phyloP scores from a whole-genome alignment of 306 rosid genomes.

The Prunus salicina region DNA sequence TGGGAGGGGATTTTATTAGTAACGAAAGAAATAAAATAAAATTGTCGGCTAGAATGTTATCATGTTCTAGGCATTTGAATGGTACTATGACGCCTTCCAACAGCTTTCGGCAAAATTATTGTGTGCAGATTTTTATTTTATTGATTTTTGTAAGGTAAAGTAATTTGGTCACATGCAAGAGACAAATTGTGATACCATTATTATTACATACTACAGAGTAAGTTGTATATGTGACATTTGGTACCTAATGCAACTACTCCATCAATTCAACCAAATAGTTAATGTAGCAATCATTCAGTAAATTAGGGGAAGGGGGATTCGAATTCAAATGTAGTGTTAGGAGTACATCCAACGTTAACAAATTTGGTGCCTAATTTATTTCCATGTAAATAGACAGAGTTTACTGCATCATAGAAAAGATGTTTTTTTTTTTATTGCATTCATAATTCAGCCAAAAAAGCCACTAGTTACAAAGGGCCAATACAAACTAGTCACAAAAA shows the following conservation, averaged over 20 bases:
- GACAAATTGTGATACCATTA: background rate
- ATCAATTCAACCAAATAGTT: background rate
- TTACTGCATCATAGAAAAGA: background rate
- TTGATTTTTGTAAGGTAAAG: background rate
- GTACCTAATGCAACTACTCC: constrained; percentile 6
- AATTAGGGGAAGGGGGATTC: no score
- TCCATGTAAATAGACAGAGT: background rate
- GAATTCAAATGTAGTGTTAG: no score
- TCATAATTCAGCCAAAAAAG: no score
- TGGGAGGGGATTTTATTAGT: background rate
- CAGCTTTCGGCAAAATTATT: constrained; percentile 1
- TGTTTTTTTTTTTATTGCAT: no score
- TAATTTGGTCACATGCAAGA: background rate
- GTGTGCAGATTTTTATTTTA: background rate
- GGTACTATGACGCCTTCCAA: background rate
- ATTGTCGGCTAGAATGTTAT: background rate
- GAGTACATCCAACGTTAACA: no score
- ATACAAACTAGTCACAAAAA: no score
- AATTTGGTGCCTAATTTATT: no score
- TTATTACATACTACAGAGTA: background rate
- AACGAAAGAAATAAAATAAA: background rate
- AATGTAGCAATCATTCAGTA: no score
- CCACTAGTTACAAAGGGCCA: no score
- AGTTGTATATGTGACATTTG: background rate
- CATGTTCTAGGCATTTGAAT: background rate